Evolutionary conservation across 192 early-diverging fungal species (phyloP), one percentile per base, ranked within the genome.

Genomic region (Gaertneriomyces sp.): DNA sequence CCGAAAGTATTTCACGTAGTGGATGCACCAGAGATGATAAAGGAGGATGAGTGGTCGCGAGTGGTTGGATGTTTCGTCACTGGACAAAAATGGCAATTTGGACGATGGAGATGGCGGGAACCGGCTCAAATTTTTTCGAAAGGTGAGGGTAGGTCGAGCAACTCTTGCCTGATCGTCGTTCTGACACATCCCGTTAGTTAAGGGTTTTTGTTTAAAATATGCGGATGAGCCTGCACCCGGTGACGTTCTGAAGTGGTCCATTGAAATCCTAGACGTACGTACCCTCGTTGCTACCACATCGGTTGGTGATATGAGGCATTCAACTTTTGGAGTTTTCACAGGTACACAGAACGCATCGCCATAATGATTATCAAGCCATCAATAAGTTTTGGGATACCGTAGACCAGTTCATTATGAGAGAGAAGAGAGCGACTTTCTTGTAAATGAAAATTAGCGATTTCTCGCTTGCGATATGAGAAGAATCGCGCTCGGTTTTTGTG

Each of bases 11-110:
- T 91, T 77, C 85, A 91, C n/a, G 83, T 97, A 0, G 83, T 90
- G 3, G 94, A 97, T 63, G 86, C 81, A 17, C 80, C 88, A 20
- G 84, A 92, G 42, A 74, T 83, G 4, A 81, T 97, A 54, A 78
- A 79, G 6, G 74, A 82, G 16, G 83, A 86, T 7, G 92, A 95
- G 63, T 95, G 93, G 93, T 89, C 89, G 8, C 83, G 89, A 19
- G 86, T 98, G 4, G 90, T 92, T 0, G 94, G 89, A 56, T 93
- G 95, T 17, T 91, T 98, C 73, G 87, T 88, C n/a, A 87, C 85
- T 42, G 95, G 95, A 38, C 90, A 89, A 45, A 82, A 84, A 38
- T 98, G 95, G 95, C 93, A 95, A 72, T 98, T 98, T 70, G 93
- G 90, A 63, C 82, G 85, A 46, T 98, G 93, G 91, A 89, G 85